phyloP scores from a whole-genome alignment of 257 asterid species.

The Lithospermum erythrorhizon region DNA sequence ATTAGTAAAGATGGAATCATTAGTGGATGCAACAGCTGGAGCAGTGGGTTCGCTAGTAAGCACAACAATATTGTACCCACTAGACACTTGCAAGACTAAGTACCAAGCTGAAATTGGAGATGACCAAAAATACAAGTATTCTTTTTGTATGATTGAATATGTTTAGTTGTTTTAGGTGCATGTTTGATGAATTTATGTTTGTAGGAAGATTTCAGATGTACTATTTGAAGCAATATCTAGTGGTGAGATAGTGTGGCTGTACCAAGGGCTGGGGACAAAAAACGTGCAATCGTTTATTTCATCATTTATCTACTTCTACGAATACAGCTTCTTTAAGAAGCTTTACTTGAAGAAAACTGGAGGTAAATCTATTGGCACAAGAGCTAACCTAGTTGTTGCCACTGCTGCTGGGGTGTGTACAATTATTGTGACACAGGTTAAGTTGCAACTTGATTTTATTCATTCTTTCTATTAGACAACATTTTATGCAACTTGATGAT shows the following conservation, averaged over 20 bases:
- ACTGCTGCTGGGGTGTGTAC: conserved; percentile 90
- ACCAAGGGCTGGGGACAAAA: conserved; percentile 88
- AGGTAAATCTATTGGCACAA: conserved; percentile 67
- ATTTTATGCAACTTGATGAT: no score
- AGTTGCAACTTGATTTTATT: conserved; percentile 2
- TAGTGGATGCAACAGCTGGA: conserved; percentile 85
- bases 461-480: background rate
- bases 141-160: background rate
- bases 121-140: conserved; percentile 62
- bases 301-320: conserved; percentile 73
- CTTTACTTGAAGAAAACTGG: conserved; percentile 65
- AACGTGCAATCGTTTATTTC: conserved; percentile 83
- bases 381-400: conserved; percentile 75
- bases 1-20: conserved; percentile 47
- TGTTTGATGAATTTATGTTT: background rate
- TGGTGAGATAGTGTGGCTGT: conserved; percentile 51
- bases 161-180: background rate
- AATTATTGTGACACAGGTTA: conserved; percentile 65
- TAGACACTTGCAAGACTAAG: conserved; percentile 90
- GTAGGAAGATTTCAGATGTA: conserved; percentile 76
- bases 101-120: conserved; percentile 84
- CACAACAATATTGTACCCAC: conserved; percentile 79
- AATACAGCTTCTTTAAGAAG: conserved; percentile 73
- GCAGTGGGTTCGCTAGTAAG: conserved; percentile 86
- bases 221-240: conserved; percentile 80